Conservation (phyloP, 768 basidiomycete genomes). For the Cyathus striatus region DNA sequence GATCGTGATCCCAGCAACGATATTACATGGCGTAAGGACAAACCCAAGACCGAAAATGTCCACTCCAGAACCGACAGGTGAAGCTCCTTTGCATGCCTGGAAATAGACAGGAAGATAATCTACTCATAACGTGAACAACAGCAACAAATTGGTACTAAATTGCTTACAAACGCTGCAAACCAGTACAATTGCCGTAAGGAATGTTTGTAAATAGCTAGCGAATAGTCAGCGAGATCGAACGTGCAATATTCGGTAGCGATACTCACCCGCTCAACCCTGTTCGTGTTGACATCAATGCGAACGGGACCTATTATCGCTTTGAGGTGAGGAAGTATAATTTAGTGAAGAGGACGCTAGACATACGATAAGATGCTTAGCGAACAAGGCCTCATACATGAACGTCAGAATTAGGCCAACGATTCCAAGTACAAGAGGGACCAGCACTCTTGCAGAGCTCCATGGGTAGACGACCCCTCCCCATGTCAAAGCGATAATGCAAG, state of each 20-base stretch:
- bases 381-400: not conserved
- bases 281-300: not conserved
- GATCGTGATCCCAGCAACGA: not conserved
- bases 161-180: not conserved
- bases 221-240: not conserved
- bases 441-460: not conserved
- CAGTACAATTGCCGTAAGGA: not conserved
- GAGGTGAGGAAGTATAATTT: not conserved
- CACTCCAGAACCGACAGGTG: not conserved
- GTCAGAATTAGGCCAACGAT: not conserved
- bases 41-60: not conserved
- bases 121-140: not conserved
- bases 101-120: constrained; percentile 1
- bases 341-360: not conserved
- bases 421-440: not conserved
- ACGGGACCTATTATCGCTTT: not conserved
- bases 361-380: not conserved
- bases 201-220: not conserved
- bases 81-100: constrained; percentile 1
- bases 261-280: not conserved
- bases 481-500: not conserved
- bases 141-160: not conserved
- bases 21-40: not conserved
- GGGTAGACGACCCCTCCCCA: not conserved
- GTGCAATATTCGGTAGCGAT: not conserved